A percentile compares a stretch with the other conserved stretches of the same genome.
These are phyloP conservation scores for Paecilomyces variotii DNA, from an alignment of 2,329 filamentous ascomycete species.

Conservation along the genomic window DNA sequence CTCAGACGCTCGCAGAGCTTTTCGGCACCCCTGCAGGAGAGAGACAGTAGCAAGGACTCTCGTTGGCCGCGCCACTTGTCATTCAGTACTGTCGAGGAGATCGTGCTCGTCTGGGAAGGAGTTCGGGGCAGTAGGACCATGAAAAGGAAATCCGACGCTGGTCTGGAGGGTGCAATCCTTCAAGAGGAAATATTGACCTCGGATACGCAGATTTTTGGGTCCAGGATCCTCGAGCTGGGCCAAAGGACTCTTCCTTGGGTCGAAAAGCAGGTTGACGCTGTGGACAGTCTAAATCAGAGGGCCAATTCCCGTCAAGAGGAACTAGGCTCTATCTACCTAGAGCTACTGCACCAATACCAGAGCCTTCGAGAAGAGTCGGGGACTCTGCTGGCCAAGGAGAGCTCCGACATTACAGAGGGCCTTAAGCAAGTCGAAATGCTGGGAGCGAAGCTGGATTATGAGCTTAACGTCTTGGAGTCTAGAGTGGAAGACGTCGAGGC, in stretches of 20 bases:
- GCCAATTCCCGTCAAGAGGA: constrained; percentile 58
- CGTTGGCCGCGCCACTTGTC: constrained; percentile 37
- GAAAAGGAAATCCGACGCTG: constrained; percentile 25
- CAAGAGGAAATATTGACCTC: constrained; percentile 32
- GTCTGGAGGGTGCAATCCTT: constrained; percentile 33
- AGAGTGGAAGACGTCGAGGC: constrained; percentile 84
- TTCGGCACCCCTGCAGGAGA: constrained; percentile 16
- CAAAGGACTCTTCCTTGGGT: constrained; percentile 35
- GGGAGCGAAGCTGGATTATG: constrained; percentile 83
- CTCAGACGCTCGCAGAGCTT: constrained; percentile 32
- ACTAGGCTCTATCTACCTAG: constrained; percentile 59
- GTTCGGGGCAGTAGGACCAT: constrained; percentile 16
- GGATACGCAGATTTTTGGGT: constrained; percentile 27
- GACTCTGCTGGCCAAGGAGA: constrained; percentile 62
- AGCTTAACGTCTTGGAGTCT: constrained; percentile 69
- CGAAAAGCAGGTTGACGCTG: constrained; percentile 32
- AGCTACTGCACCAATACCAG: constrained; percentile 63
- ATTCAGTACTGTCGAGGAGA: constrained; percentile 41
- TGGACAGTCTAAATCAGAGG: constrained; percentile 54
- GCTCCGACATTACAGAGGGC: constrained; percentile 58
- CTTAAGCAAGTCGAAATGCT: constrained; percentile 73
- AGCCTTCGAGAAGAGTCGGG: constrained; percentile 59
- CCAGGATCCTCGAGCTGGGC: constrained; percentile 29
- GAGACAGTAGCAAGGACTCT: constrained; percentile 15
- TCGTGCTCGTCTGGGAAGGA: constrained; percentile 30